Base-by-base conservation (phyloP, 2,329 filamentous ascomycete species). In the Malbranchea zuffiana region DNA sequence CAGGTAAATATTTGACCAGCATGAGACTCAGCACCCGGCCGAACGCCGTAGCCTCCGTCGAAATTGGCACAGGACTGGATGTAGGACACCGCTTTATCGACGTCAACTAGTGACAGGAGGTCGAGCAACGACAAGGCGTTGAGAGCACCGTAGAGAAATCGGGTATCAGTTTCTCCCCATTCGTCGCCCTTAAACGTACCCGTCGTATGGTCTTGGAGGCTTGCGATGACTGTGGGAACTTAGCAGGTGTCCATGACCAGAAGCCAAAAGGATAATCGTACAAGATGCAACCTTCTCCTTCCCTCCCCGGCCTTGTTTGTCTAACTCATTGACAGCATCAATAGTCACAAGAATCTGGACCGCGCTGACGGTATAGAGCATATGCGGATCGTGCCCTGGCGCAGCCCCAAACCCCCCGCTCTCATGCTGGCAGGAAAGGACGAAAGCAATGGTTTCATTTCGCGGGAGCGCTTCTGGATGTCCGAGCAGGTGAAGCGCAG, bases 1-100 rank as follows among this genome's bases (percentile, higher is more conserved):
- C 90, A 98, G 5, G 88, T 94, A 57, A 93, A 95, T 30, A 96
- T 85, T 62, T 98, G 90, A 10, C 87, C 90, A 0, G 88, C 79
- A 59, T 98, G 90, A 17, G 87, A 92, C 61, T 98, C 90, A 12
- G 86, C 86, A 6, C 87, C 87, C 1, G 90, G 90, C 27, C 75
- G 76, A 27, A 87, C 80, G 11, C 90, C 90, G 59, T 92, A 98
- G 12, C 84, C 90, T 25, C 90, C 90, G 57, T 98, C 90, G 47
- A 93, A 84, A 59, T 98, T 98, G 50, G 79, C 78, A 58, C 90
- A 98, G 4, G 79, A 73, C 40, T 77, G 74, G 40, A 98, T 69
- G 55, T 95, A 78, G 4, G 73, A 65, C 6, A 93, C 81, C 0
- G 87, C 87, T 55, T 81, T 83, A 41, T 80, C 68, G 4, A 95